Percentiles rank a stretch among this genome's conserved stretches.
Evolutionary conservation across 768 basidiomycete genomes (phyloP).

Genomic region (Mycena amicta): DNA sequence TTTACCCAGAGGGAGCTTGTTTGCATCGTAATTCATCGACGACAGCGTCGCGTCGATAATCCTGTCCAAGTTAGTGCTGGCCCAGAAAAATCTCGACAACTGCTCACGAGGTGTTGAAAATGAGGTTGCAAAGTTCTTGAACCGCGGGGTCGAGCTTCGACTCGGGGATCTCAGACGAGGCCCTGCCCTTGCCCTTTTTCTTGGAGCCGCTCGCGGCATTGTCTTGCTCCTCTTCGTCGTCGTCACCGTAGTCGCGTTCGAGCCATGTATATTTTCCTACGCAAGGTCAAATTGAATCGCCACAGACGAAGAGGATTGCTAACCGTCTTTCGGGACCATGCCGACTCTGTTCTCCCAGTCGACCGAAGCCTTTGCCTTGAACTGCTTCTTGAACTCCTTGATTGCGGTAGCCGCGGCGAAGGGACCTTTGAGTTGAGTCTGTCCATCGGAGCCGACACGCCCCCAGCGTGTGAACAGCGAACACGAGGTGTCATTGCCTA

Average conservation of each 20-base stretch:
- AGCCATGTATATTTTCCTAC: constrained; percentile 64
- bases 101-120: constrained; percentile 51
- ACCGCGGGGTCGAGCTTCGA: constrained; percentile 47
- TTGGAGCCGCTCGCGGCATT: constrained; percentile 23
- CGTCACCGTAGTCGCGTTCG: constrained; percentile 60
- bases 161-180: constrained; percentile 46
- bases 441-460: constrained; percentile 61
- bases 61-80: constrained; percentile 29
- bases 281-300: not conserved
- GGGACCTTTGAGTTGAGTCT: constrained; percentile 54
- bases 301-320: constrained; percentile 1
- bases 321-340: constrained; percentile 55
- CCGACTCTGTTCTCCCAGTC: constrained; percentile 53
- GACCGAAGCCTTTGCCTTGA: constrained; percentile 53
- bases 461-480: constrained; percentile 59
- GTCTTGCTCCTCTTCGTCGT: constrained; percentile 44
- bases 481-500: constrained; percentile 38
- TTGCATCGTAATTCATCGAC: constrained; percentile 68
- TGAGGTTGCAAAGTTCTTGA: constrained; percentile 52
- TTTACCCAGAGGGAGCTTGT: constrained; percentile 66
- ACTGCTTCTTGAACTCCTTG: constrained; percentile 62
- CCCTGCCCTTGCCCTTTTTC: constrained; percentile 27
- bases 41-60: constrained; percentile 56
- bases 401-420: constrained; percentile 42
- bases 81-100: not conserved